Percentiles rank a stretch among this genome's conserved stretches.
These are phyloP conservation scores for Rubia tinctorum DNA, from an alignment of 305 asterid species.

Conservation along the genomic window DNA sequence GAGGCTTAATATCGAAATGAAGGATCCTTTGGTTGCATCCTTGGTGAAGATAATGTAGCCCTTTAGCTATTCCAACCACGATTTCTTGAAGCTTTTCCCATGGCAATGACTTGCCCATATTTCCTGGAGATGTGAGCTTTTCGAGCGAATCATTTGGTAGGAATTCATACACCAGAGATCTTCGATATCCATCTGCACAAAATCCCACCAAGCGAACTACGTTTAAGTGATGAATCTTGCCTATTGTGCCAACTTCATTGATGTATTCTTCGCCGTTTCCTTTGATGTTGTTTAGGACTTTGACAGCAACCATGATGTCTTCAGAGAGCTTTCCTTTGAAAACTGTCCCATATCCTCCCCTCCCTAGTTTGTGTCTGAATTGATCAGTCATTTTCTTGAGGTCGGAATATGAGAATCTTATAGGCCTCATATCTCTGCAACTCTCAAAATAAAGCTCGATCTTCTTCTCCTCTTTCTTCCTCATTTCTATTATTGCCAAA, in stretches of 20 bases:
- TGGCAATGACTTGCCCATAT: constrained; percentile 27
- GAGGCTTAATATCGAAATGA: constrained; percentile 44
- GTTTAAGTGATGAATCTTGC: constrained; percentile 44
- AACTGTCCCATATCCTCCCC: constrained; percentile 58
- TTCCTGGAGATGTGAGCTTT: constrained; percentile 35
- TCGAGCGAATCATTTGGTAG: constrained; percentile 37
- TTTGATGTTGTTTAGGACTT: constrained; percentile 28
- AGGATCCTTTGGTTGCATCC: constrained; percentile 54
- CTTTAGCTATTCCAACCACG: constrained; percentile 28
- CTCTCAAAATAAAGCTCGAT: constrained; percentile 29
- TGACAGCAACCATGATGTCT: constrained; percentile 35
- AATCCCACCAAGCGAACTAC: constrained; percentile 52
- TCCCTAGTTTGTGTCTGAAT: constrained; percentile 58
- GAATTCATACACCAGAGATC: constrained; percentile 51
- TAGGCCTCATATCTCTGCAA: constrained; percentile 30
- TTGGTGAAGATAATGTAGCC: constrained; percentile 33
- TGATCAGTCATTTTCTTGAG: constrained; percentile 35
- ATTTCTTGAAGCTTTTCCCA: constrained; percentile 39
- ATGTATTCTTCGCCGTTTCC: constrained; percentile 61
- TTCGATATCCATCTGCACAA: constrained; percentile 38
- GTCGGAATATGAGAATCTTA: constrained; percentile 46
- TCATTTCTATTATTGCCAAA: constrained; percentile 7
- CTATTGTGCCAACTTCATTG: constrained; percentile 47
- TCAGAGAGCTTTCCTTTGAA: constrained; percentile 46
- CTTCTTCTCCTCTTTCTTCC: constrained; percentile 21